Percentiles rank a stretch among this genome's conserved stretches.
Conservation (phyloP, 192 early-diverging fungal species). For the Neocallimastix lanati region DNA sequence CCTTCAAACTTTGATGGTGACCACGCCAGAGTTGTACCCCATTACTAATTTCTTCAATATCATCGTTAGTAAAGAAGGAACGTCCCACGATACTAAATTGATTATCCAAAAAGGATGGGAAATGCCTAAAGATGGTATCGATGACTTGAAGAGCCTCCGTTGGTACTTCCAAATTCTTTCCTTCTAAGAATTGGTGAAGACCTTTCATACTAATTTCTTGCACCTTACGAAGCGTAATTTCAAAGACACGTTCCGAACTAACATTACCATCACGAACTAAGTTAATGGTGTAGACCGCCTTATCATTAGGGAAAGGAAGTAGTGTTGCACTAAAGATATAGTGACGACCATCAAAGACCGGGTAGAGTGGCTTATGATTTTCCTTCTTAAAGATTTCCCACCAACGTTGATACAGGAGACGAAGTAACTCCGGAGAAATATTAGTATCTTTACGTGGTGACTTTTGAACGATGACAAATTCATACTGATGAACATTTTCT, state of each 20-base stretch:
- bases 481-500: slow-evolving; percentile 69
- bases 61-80: slow-evolving; percentile 75
- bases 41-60: slow-evolving; percentile 30
- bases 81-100: slow-evolving; percentile 58
- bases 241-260: slow-evolving; percentile 1
- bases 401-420: slow-evolving; percentile 50
- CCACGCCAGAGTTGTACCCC: slow-evolving; percentile 86
- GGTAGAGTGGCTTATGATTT: slow-evolving; percentile 31
- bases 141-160: slow-evolving; percentile 26
- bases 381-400: slow-evolving; percentile 20
- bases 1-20: slow-evolving; percentile 73
- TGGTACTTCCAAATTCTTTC: slow-evolving; percentile 20
- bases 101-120: slow-evolving; percentile 37
- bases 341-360: slow-evolving; percentile 72
- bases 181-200: slow-evolving; percentile 20
- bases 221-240: background rate
- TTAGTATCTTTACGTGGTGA: slow-evolving; percentile 23
- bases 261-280: slow-evolving; percentile 28
- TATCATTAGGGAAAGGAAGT: slow-evolving; percentile 33
- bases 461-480: slow-evolving; percentile 6
- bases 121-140: slow-evolving; percentile 71
- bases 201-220: slow-evolving; percentile 3
- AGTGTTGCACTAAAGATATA: slow-evolving; percentile 47
- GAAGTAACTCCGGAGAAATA: slow-evolving; percentile 57
- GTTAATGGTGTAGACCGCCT: slow-evolving; percentile 32